Base-by-base conservation (phyloP, 1,284 basidiomycete species). In the Fomitopsis betulina region DNA sequence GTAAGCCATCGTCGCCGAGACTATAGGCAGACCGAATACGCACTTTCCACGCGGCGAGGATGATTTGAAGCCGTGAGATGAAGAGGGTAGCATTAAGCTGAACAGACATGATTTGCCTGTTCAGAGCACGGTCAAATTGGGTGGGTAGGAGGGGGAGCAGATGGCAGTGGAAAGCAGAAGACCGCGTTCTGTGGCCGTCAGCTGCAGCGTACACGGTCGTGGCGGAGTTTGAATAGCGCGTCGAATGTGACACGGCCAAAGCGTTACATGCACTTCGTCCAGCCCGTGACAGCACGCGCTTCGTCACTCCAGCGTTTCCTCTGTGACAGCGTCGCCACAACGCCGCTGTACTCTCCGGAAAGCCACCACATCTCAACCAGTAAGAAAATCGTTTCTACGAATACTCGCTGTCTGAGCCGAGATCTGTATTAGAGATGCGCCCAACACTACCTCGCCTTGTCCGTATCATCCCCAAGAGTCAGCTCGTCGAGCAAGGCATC, bases 21-120 rank as follows among this genome's bases (percentile, higher is more conserved):
- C 27, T 32, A 15, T 27, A n/a, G 40, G 38, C n/a, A n/a, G 49
- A 15, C 15, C 5, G 33, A 19, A 12, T 47, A 76, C 89, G 65
- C 68, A 93, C 91, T 63, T 82, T 83, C 93, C 92, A 94, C 50
- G 80, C 78, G 63, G 86, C 80, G 63, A 89, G 85, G 52, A 94
- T 77, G 59, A 76, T 78, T 69, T 84, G 81, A 21, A 92, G 73
- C 52, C 91, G 85, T 64, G 84, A 75, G 61, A 81, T 83, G 67
- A 93, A 93, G 47, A 82, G 74, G 21, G 64, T 67, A 12, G 71
- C 71, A 66, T 84, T 82, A 47, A 83, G 73, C 63, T 76, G 73
- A 59, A 83, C 78, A 53, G 71, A 64, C 79, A 80, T 81, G 23
- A 15, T 53, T 35, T 38, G 23, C 27, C 77, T 53, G 71, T 64